These are phyloP conservation scores for Penicillium sp. DNA, from an alignment of 2,329 filamentous ascomycete genomes.

Conservation along the genomic window DNA sequence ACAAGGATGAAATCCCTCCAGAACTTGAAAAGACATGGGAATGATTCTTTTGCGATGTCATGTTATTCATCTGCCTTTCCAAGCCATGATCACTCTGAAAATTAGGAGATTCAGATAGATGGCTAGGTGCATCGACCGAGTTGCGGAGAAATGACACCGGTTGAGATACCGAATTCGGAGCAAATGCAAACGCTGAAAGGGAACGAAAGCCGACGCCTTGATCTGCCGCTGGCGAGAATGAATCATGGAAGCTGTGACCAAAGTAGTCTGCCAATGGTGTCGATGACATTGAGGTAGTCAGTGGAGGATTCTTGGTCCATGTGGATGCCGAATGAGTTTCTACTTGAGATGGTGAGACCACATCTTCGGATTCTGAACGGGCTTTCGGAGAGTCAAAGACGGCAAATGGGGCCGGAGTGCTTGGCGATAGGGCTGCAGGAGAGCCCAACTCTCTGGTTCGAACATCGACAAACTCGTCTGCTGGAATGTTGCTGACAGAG, in stretches of 20 bases:
- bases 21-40: slow-evolving; percentile 2
- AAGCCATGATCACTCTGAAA: slow-evolving; percentile 9
- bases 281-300: slow-evolving; percentile 13
- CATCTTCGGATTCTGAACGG: slow-evolving; percentile 7
- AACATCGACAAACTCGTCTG: slow-evolving; percentile 16
- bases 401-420: slow-evolving; percentile 9
- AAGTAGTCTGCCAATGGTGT: slow-evolving; percentile 21
- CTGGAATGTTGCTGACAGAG: slow-evolving; percentile 9
- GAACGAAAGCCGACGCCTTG: slow-evolving; percentile 26
- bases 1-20: slow-evolving; percentile 6
- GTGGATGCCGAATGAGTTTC: slow-evolving; percentile 16
- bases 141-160: slow-evolving; percentile 38
- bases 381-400: slow-evolving; percentile 20
- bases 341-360: slow-evolving; percentile 12
- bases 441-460: slow-evolving; percentile 14
- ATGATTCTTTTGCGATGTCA: not conserved
- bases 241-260: slow-evolving; percentile 15
- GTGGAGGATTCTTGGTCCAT: slow-evolving; percentile 25
- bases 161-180: slow-evolving; percentile 32
- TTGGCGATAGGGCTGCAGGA: slow-evolving; percentile 15
- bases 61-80: slow-evolving; percentile 2
- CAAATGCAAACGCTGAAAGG: slow-evolving; percentile 32
- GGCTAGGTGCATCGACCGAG: slow-evolving; percentile 34
- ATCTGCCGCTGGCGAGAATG: slow-evolving; percentile 24
- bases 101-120: slow-evolving; percentile 23